Percentiles rank a stretch among this genome's conserved stretches.
These are phyloP conservation scores for Cystofilobasidium bisporidii DNA, from an alignment of 768 basidiomycete species.

Conservation along the genomic window DNA sequence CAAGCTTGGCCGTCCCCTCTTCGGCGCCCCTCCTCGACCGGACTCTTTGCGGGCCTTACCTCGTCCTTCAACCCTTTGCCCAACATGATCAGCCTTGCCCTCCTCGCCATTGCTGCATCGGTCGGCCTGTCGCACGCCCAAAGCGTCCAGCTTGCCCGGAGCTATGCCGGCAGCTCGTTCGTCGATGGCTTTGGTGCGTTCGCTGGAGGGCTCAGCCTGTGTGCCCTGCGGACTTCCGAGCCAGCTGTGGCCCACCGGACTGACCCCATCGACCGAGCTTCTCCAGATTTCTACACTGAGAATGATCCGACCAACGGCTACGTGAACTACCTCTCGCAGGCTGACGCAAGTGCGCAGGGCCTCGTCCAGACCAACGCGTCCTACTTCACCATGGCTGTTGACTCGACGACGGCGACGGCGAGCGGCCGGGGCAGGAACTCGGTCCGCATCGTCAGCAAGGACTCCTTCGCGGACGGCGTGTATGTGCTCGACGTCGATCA, in stretches of 20 bases:
- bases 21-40: too few species aligned
- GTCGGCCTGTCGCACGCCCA: background rate
- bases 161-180: background rate
- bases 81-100: background rate
- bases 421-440: conserved; percentile 37
- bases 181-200: background rate
- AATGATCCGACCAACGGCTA: conserved; percentile 35
- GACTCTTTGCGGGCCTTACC: too few species aligned
- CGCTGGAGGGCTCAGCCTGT: background rate
- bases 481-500: conserved; percentile 39
- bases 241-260: too few species aligned
- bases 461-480: conserved; percentile 38
- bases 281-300: conserved; percentile 37
- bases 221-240: too few species aligned
- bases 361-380: conserved; percentile 30
- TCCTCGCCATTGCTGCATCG: background rate
- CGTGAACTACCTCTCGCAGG: conserved; percentile 35
- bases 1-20: too few species aligned
- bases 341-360: conserved; percentile 28
- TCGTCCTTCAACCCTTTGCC: too few species aligned
- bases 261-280: too few species aligned
- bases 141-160: background rate
- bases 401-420: conserved; percentile 31
- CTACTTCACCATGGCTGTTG: conserved; percentile 35
- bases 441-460: conserved; percentile 36